phyloP scores from a whole-genome alignment of 257 asterid genomes.

The Parsonsia alboflavescens region DNA sequence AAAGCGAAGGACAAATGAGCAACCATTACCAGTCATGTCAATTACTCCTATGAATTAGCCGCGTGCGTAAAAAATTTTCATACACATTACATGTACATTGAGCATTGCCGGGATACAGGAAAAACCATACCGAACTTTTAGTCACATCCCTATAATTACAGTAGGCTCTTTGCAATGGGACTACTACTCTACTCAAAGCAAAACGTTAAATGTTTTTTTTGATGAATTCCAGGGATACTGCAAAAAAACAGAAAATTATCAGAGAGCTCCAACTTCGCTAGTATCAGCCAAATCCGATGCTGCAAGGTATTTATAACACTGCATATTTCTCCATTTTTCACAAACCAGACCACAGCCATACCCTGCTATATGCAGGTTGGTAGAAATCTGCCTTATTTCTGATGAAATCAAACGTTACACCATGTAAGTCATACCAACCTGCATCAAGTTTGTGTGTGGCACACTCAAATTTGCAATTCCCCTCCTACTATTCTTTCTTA shows the following conservation, averaged over 20 bases:
- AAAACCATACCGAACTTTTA: neutral
- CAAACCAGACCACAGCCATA: neutral
- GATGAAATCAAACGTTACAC: slow-evolving; percentile 40
- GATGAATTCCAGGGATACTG: neutral
- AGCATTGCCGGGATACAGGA: neutral
- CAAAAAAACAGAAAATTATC: slow-evolving; percentile 6
- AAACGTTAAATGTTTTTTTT: neutral
- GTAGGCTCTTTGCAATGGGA: neutral
- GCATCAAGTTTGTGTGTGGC: slow-evolving; percentile 81
- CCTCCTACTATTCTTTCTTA: slow-evolving; percentile 87
- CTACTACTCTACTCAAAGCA: neutral
- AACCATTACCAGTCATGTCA: neutral
- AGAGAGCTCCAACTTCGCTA: neutral
- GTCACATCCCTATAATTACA: neutral
- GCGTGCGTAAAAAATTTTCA: neutral
- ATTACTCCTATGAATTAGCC: neutral
- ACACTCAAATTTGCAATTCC: slow-evolving; percentile 82
- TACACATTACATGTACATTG: neutral
- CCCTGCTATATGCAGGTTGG: slow-evolving; percentile 1
- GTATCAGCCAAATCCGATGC: neutral
- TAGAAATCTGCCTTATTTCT: neutral
- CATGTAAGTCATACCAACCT: slow-evolving; percentile 96
- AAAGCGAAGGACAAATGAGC: neutral
- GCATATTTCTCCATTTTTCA: neutral
- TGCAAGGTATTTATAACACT: neutral